These are phyloP conservation scores for Penicillium sp. DNA, from an alignment of 2,329 filamentous ascomycete species.

Conservation along the genomic window DNA sequence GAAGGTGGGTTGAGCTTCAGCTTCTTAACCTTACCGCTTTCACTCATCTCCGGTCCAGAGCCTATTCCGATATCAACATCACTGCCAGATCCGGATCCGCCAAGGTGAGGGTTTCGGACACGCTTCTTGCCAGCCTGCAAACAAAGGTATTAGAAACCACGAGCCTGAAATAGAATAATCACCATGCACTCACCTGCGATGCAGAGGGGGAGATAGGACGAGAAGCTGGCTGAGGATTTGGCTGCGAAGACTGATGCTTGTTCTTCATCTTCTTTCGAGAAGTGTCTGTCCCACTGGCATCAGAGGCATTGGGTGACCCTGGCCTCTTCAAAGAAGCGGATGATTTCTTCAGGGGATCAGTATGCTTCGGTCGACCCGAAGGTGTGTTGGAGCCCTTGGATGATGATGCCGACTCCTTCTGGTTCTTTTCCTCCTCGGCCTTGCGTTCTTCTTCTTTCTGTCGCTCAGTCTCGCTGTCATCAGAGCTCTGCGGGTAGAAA, in stretches of 20 bases:
- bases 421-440: slow-evolving; percentile 55
- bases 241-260: slow-evolving; percentile 51
- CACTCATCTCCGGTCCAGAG: slow-evolving; percentile 47
- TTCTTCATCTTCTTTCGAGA: slow-evolving; percentile 75
- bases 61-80: slow-evolving; percentile 56
- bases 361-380: slow-evolving; percentile 56
- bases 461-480: slow-evolving; percentile 64
- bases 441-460: slow-evolving; percentile 60
- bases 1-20: slow-evolving; percentile 48
- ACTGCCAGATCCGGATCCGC: slow-evolving; percentile 50
- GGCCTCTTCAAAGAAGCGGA: slow-evolving; percentile 71
- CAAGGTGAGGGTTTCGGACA: slow-evolving; percentile 31
- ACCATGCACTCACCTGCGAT: slow-evolving; percentile 46
- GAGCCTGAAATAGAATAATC: neutral
- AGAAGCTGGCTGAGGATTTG: slow-evolving; percentile 41
- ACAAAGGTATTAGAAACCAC: slow-evolving; percentile 1
- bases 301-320: slow-evolving; percentile 82
- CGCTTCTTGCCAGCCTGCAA: slow-evolving; percentile 53
- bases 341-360: slow-evolving; percentile 52
- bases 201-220: slow-evolving; percentile 63
- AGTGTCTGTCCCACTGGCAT: slow-evolving; percentile 89
- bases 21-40: slow-evolving; percentile 47
- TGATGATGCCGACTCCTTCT: slow-evolving; percentile 55
- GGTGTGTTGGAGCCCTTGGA: slow-evolving; percentile 70
- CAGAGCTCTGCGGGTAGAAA: slow-evolving; percentile 48